Evolutionary conservation across 768 basidiomycete species (phyloP).

Genomic region (Lanmaoa pseudosensibilis): DNA sequence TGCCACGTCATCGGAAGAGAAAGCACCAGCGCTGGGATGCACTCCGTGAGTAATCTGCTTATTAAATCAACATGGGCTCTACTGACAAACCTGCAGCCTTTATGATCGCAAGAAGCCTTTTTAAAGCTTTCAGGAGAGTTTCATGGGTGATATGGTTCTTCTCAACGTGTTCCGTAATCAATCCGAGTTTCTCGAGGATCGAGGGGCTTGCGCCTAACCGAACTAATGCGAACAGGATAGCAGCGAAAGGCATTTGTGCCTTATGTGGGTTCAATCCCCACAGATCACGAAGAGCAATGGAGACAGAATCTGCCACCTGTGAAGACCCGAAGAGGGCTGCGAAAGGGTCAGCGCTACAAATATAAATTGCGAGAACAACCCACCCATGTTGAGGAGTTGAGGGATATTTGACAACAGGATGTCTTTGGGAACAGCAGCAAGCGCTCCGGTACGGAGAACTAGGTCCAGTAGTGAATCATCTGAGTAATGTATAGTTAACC

Average conservation of each 20-base stretch:
- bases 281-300: conserved; percentile 35
- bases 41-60: background rate
- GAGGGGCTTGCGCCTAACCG: conserved; percentile 46
- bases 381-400: conserved; percentile 47
- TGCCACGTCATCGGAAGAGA: conserved; percentile 44
- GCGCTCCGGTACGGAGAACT: conserved; percentile 43
- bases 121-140: conserved; percentile 35
- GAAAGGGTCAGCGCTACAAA: conserved; percentile 10
- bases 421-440: conserved; percentile 35
- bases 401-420: conserved; percentile 33
- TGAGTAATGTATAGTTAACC: conserved; percentile 20
- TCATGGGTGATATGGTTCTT: conserved; percentile 15
- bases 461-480: conserved; percentile 41
- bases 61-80: background rate
- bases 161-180: conserved; percentile 16
- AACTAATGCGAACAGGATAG: conserved; percentile 39
- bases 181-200: conserved; percentile 37
- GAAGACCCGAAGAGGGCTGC: conserved; percentile 17
- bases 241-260: conserved; percentile 35
- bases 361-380: background rate
- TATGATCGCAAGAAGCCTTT: conserved; percentile 45
- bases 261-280: conserved; percentile 26
- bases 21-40: conserved; percentile 32
- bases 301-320: conserved; percentile 35
- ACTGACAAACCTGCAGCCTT: conserved; percentile 48